Conservation (phyloP, 352 stramenopile genomes). For the Globisporangium iwayamae region DNA sequence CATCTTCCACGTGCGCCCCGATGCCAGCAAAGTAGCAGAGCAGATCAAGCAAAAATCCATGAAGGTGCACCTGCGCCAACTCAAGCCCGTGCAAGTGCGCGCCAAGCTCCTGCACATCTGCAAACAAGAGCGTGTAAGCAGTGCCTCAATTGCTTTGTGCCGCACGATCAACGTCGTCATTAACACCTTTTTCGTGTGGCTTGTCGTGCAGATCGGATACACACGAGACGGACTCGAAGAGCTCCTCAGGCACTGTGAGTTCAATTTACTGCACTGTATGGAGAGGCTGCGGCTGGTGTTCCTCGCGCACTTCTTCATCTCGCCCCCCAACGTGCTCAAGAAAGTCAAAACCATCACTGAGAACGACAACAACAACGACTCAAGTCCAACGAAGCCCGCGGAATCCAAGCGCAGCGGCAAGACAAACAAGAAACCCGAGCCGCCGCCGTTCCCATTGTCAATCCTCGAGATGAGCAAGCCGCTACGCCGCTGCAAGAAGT, state of each 20-base stretch:
- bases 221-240: constrained; percentile 52
- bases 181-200: neutral
- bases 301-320: constrained; percentile 46
- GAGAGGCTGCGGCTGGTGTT: constrained; percentile 50
- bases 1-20: constrained; percentile 47
- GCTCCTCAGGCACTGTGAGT: constrained; percentile 25
- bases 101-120: constrained; percentile 58
- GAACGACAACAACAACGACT: neutral
- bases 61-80: constrained; percentile 35
- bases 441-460: constrained; percentile 47
- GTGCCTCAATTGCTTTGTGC: neutral
- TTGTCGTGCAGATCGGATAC: constrained; percentile 42
- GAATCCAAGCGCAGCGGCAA: neutral
- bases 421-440: neutral
- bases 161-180: neutral
- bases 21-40: constrained; percentile 55
- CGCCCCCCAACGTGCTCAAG: constrained; percentile 50
- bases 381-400: neutral
- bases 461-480: constrained; percentile 57
- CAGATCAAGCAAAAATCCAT: constrained; percentile 43
- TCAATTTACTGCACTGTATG: constrained; percentile 40
- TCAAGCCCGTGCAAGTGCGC: constrained; percentile 42
- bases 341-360: neutral
- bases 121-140: constrained; percentile 32
- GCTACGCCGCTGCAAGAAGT: constrained; percentile 56